Conservation (phyloP, 116 monocot genomes). For the Thalassia testudinum region DNA sequence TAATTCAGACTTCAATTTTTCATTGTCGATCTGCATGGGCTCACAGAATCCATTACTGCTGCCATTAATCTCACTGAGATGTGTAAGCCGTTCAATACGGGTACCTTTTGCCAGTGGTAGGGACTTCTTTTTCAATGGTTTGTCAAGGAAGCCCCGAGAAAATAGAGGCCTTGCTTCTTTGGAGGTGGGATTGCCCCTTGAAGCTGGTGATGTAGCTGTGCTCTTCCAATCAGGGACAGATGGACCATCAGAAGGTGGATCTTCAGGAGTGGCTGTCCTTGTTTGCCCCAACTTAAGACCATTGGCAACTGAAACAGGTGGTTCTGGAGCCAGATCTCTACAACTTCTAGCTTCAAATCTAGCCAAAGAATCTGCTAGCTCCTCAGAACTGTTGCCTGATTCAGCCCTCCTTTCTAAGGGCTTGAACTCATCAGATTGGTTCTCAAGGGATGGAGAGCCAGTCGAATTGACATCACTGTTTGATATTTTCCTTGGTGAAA, state of each 20-base stretch:
- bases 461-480: too few relatives aligned
- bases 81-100: not conserved
- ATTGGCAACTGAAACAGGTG: not conserved
- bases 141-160: slow-evolving; percentile 41
- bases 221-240: not conserved
- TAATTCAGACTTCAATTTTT: too few relatives aligned
- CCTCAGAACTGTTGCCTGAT: too few relatives aligned
- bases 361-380: too few relatives aligned
- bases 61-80: too few relatives aligned
- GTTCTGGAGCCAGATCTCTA: not conserved
- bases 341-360: not conserved
- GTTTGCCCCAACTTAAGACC: not conserved
- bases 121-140: slow-evolving; percentile 17
- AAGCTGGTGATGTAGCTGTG: not conserved
- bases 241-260: not conserved
- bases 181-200: not conserved
- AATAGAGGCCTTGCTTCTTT: slow-evolving; percentile 21
- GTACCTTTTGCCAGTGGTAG: slow-evolving; percentile 1
- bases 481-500: too few relatives aligned
- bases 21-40: too few relatives aligned
- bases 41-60: too few relatives aligned
- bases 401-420: too few relatives aligned
- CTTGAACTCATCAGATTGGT: too few relatives aligned
- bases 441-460: too few relatives aligned
- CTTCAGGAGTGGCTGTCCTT: not conserved